Base-by-base conservation (phyloP, 2,329 filamentous ascomycete species). In the Bimuria novae-zelandiae region DNA sequence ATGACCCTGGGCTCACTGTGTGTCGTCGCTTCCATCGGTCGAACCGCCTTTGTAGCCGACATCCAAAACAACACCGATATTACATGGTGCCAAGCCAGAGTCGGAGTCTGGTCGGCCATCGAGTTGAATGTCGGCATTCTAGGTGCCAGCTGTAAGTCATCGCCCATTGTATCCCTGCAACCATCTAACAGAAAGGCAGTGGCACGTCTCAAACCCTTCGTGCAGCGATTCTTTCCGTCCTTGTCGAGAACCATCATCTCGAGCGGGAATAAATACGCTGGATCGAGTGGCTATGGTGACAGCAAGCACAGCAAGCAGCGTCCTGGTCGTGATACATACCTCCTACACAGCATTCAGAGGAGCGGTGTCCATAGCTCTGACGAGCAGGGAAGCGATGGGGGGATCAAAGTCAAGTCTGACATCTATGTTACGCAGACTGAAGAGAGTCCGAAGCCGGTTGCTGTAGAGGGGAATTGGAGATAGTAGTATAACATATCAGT, bases 81-180 rank as follows among this genome's bases (percentile, higher is more conserved):
- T 42, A 42, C 40, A 25, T 42, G 40, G 40, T 42, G 40, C 16
- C 40, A 42, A 19, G 40, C 40, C 19, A 42, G 40, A 30, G 40
- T 42, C n/a, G 40, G 40, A 7, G 40, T 42, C 10, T 29, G 23
- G 16, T 42, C 23, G 8, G 40, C 40, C 12, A 42, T 42, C 19
- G 40, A 42, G 40, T 30, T 42, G 40, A 42, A 42, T 8, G n/a
- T 42, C 19, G 40, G 40, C 5, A 42, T 42, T 12, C 19, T 42
- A 19, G 40, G 40, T 30, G 40, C 40, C 25, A 42, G 40, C 40
- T 42, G 25, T 42, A 30, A 42, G 40, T 8, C 40, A 42, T 30
- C 22, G 11, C 21, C 21, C 11, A 30, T 30, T 25, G 4, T 25
- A 3, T 42, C 7, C 19, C 23, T 42, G 16, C n/a, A n/a, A n/a